Conservation (phyloP, 1,284 basidiomycete species). For the Pseudozyma hubeiensis region DNA sequence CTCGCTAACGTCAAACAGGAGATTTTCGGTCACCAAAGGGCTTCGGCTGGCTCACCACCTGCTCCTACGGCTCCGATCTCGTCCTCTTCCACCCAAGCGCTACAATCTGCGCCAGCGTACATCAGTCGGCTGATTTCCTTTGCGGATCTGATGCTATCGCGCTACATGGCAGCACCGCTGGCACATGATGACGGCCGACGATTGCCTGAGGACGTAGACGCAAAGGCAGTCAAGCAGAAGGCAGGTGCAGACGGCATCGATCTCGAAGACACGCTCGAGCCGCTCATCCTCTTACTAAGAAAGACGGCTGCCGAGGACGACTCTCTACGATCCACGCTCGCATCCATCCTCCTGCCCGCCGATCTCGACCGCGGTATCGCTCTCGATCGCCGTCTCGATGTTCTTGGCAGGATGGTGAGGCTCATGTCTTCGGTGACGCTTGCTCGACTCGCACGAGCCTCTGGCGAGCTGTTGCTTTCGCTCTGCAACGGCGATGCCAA, state of each 20-base stretch:
- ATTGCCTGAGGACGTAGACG: conserved; percentile 42
- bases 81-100: conserved; percentile 17
- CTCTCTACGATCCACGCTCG: conserved; percentile 17
- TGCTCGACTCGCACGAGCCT: conserved; percentile 45
- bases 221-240: conserved; percentile 24
- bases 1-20: conserved; percentile 26
- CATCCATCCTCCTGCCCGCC: conserved; percentile 33
- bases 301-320: conserved; percentile 50
- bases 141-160: conserved; percentile 36
- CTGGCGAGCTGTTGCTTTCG: conserved; percentile 56
- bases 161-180: conserved; percentile 24
- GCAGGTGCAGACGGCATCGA: conserved; percentile 46
- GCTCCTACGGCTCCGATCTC: conserved; percentile 25
- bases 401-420: conserved; percentile 50
- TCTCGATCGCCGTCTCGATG: conserved; percentile 49
- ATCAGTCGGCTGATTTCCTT: conserved; percentile 30
- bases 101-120: conserved; percentile 24
- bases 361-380: conserved; percentile 49
- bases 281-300: conserved; percentile 51
- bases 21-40: not conserved
- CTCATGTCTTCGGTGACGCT: conserved; percentile 54
- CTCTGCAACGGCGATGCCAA: conserved; percentile 46
- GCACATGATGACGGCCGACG: conserved; percentile 14
- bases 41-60: not conserved
- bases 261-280: conserved; percentile 53